Evolutionary conservation across 208 protist species (phyloP).

Genomic region (Trypanosoma vivax): DNA sequence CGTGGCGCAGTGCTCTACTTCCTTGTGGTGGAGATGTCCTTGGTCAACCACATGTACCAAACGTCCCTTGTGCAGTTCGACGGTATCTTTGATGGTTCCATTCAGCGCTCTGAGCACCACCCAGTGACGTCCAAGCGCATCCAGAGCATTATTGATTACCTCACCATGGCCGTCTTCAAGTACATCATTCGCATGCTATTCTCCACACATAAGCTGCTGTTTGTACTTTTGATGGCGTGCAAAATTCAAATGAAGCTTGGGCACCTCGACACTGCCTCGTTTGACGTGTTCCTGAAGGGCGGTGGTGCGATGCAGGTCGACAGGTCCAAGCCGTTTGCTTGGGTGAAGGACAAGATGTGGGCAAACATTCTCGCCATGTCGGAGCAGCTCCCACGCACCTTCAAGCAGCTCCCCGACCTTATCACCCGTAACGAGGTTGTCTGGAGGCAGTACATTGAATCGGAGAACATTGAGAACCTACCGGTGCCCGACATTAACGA

Average conservation of each 20-base stretch:
- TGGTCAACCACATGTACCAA: slow-evolving; percentile 98
- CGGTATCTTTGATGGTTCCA: slow-evolving; percentile 92
- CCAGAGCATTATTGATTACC: slow-evolving; percentile 92
- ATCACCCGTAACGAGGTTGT: slow-evolving; percentile 89
- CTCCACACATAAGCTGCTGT: slow-evolving; percentile 96
- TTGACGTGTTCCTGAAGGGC: slow-evolving; percentile 93
- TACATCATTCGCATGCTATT: slow-evolving; percentile 97
- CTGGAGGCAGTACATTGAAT: slow-evolving; percentile 95
- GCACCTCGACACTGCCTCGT: slow-evolving; percentile 68
- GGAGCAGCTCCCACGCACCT: slow-evolving; percentile 79
- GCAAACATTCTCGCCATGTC: slow-evolving; percentile 91
- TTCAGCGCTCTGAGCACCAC: slow-evolving; percentile 87
- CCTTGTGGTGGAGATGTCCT: slow-evolving; percentile 96
- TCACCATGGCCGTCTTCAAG: slow-evolving; percentile 92
- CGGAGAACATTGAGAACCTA: slow-evolving; percentile 88
- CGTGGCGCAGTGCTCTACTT: slow-evolving; percentile 98
- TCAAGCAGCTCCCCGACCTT: slow-evolving; percentile 93
- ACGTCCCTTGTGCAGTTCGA: slow-evolving; percentile 97
- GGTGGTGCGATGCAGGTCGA: slow-evolving; percentile 91
- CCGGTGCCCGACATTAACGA: slow-evolving; percentile 91
- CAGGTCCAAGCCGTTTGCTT: slow-evolving; percentile 90
- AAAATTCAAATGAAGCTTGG: slow-evolving; percentile 93
- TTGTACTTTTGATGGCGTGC: slow-evolving; percentile 94
- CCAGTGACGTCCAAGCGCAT: slow-evolving; percentile 93
- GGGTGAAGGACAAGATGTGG: slow-evolving; percentile 95